phyloP scores from a whole-genome alignment of 2,329 filamentous ascomycete species.

The Fusarium caatingaense region DNA sequence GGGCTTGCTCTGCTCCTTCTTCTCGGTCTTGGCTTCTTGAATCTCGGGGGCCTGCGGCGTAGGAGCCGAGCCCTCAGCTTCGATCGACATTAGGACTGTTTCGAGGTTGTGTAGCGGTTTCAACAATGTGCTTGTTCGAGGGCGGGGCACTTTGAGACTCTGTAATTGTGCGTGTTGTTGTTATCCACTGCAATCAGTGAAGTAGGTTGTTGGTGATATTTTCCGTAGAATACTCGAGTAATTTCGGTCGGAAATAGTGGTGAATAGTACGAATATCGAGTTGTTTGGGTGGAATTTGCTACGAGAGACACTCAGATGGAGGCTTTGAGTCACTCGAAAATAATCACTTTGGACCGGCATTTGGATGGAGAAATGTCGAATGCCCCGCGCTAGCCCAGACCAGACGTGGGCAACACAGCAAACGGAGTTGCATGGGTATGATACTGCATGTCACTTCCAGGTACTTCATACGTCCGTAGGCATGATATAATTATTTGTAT shows the following conservation, averaged over 20 bases:
- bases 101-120: constrained; percentile 18
- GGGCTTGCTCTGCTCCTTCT: constrained; percentile 41
- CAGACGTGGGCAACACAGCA: constrained; percentile 12
- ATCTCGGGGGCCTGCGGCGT: constrained; percentile 44
- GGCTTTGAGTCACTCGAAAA: constrained; percentile 52
- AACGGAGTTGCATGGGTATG: background rate
- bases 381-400: constrained; percentile 51
- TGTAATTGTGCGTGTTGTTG: constrained; percentile 15
- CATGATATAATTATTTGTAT: background rate
- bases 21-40: constrained; percentile 43
- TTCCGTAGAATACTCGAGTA: background rate
- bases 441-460: constrained; percentile 1
- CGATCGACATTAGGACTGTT: constrained; percentile 47
- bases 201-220: background rate
- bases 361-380: constrained; percentile 39
- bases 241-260: background rate
- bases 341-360: constrained; percentile 41
- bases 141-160: constrained; percentile 38
- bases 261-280: background rate
- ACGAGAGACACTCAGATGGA: constrained; percentile 23
- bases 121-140: constrained; percentile 28
- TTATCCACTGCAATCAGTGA: background rate
- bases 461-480: background rate
- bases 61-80: constrained; percentile 48
- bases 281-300: constrained; percentile 18